phyloP scores from a whole-genome alignment of 2,329 filamentous ascomycete species.

The Fusarium virguliforme region DNA sequence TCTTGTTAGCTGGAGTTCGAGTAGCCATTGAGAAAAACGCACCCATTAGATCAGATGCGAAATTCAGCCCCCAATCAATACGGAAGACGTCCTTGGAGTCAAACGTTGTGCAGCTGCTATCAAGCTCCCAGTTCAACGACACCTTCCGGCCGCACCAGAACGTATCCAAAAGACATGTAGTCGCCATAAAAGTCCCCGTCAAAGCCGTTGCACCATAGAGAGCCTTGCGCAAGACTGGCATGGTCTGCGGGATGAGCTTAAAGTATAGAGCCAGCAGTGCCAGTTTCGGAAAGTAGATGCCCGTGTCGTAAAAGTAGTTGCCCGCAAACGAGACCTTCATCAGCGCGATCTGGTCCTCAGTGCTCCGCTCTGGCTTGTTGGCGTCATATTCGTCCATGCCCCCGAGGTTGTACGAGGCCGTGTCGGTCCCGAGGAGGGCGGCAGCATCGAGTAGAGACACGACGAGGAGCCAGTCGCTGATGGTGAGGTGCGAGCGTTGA shows the following conservation, averaged over 20 bases:
- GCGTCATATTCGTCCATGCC: constrained; percentile 51
- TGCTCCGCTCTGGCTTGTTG: constrained; percentile 22
- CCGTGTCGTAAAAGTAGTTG: constrained; percentile 55
- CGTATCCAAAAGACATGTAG: constrained; percentile 51
- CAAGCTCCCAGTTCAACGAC: constrained; percentile 49
- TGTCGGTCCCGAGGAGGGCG: constrained; percentile 50
- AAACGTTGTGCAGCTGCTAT: constrained; percentile 48
- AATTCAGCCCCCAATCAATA: constrained; percentile 53
- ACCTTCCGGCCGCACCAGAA: constrained; percentile 54
- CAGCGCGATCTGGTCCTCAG: constrained; percentile 39
- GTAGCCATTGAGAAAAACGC: not conserved
- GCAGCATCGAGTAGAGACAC: constrained; percentile 48
- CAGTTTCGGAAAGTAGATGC: constrained; percentile 52
- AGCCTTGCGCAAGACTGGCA: constrained; percentile 46
- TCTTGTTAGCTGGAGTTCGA: not conserved
- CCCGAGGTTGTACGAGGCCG: constrained; percentile 49
- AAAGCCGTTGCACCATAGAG: constrained; percentile 45
- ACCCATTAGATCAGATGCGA: constrained; percentile 42
- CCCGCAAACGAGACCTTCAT: constrained; percentile 53
- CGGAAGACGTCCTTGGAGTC: constrained; percentile 50
- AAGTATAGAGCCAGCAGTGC: constrained; percentile 52
- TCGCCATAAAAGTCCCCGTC: constrained; percentile 46
- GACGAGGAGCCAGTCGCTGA: constrained; percentile 52
- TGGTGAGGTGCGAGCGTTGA: constrained; percentile 49
- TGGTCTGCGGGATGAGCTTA: constrained; percentile 48